Evolutionary conservation across 768 basidiomycete species (phyloP).

Genomic region (Mrakia blollopis): DNA sequence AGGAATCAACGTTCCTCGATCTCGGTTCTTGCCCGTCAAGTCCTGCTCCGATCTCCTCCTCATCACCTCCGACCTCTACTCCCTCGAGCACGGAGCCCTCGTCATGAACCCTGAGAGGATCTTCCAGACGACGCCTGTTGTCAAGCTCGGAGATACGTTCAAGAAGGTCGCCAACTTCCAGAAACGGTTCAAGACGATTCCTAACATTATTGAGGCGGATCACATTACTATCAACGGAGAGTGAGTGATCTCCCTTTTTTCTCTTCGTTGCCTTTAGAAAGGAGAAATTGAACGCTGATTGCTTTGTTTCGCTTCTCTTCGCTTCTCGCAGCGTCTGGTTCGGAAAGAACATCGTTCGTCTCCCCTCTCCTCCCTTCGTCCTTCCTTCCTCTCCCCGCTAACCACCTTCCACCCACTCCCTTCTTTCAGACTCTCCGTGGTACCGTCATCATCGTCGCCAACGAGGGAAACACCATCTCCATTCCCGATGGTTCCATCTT

Average conservation of each 20-base stretch:
- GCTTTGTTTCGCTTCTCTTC: no score
- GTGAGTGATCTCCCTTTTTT: no score
- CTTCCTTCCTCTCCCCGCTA: background rate
- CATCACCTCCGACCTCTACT: constrained; percentile 90
- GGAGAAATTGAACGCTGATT: no score
- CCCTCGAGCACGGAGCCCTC: constrained; percentile 78
- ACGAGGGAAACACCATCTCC: constrained; percentile 74
- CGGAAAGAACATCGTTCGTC: constrained; percentile 56
- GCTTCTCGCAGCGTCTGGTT: constrained; percentile 57
- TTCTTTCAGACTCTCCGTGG: constrained; percentile 60
- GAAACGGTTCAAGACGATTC: constrained; percentile 92
- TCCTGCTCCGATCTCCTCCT: constrained; percentile 80
- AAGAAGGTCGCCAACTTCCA: constrained; percentile 87
- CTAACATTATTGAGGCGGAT: constrained; percentile 82
- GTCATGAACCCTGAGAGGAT: constrained; percentile 75
- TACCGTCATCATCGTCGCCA: constrained; percentile 82
- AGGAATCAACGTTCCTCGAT: constrained; percentile 90
- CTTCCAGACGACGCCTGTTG: constrained; percentile 80
- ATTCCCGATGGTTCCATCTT: constrained; percentile 76
- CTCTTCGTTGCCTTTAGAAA: no score
- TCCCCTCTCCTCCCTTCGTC: background rate
- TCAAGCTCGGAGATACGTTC: constrained; percentile 95
- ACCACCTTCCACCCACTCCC: background rate
- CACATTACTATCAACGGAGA: constrained; percentile 91
- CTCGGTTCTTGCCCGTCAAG: constrained; percentile 79